phyloP scores from a whole-genome alignment of 768 basidiomycete species.

The Mycena epipterygia region DNA sequence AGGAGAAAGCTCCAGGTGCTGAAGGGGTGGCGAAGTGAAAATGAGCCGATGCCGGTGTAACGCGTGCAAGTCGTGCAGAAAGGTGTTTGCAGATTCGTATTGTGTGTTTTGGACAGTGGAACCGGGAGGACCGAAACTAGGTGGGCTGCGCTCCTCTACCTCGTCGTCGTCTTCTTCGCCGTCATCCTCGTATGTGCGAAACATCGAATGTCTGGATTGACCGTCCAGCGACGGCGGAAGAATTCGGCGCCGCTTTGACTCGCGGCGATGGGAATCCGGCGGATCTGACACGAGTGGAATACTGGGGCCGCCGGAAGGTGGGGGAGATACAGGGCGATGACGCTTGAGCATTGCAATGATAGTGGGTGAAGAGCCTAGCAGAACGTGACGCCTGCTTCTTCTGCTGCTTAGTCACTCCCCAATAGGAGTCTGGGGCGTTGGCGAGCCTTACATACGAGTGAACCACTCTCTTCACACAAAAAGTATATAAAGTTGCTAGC shows the following conservation, averaged over 20 bases:
- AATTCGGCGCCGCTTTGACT: conserved; percentile 68
- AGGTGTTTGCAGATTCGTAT: conserved; percentile 73
- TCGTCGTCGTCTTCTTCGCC: conserved; percentile 50
- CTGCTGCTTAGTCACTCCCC: too few species aligned
- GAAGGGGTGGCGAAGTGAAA: conserved; percentile 44
- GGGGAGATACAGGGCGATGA: conserved; percentile 61
- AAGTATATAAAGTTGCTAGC: too few species aligned
- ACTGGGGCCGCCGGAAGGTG: conserved; percentile 47
- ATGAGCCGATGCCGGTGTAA: conserved; percentile 75
- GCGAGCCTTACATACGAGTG: too few species aligned
- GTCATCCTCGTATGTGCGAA: conserved; percentile 48
- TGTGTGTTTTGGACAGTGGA: conserved; percentile 45
- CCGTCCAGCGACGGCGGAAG: conserved; percentile 68
- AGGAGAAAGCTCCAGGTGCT: background rate
- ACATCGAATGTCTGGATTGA: conserved; percentile 47
- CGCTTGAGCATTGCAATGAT: conserved; percentile 64
- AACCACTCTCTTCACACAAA: too few species aligned
- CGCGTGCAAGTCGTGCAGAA: conserved; percentile 80
- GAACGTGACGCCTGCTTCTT: too few species aligned
- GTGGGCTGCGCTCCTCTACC: conserved; percentile 30
- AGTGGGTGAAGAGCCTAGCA: background rate
- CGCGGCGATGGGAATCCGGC: conserved; percentile 42
- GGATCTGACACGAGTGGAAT: conserved; percentile 44
- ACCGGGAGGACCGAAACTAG: conserved; percentile 8
- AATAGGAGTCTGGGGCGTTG: too few species aligned